Percentiles rank a stretch among this genome's conserved stretches.
phyloP scores from a whole-genome alignment of 129 eudicot species.

The Kitagawia praeruptora region DNA sequence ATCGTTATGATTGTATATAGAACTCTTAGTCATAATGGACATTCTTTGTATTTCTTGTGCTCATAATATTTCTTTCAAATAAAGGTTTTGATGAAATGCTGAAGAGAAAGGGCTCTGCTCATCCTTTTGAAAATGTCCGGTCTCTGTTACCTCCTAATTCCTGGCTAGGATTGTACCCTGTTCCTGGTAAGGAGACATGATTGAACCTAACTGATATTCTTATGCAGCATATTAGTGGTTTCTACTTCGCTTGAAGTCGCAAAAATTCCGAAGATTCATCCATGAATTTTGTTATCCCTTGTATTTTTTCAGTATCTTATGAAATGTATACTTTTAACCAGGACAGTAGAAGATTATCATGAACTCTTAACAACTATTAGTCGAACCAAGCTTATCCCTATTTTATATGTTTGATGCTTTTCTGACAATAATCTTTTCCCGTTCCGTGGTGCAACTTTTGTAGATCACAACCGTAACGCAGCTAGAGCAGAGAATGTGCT shows the following conservation, averaged over 20 bases:
- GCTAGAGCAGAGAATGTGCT: constrained; percentile 90
- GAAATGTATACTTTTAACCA: neutral
- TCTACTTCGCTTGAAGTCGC: neutral
- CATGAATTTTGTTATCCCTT: neutral
- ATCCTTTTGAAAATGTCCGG: constrained; percentile 98
- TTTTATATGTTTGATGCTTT: neutral
- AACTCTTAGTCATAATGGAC: neutral
- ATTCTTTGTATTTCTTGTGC: neutral
- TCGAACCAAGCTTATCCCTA: neutral
- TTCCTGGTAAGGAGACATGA: constrained; percentile 66
- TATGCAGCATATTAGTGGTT: neutral
- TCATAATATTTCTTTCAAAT: constrained; percentile 5
- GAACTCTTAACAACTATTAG: neutral
- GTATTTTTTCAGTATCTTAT: neutral
- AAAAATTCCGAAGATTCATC: neutral
- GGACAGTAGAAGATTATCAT: neutral
- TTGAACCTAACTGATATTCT: neutral
- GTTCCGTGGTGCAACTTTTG: constrained; percentile 1
- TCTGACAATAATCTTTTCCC: neutral
- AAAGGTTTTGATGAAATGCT: constrained; percentile 89
- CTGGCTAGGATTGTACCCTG: constrained; percentile 83
- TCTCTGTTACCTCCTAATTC: constrained; percentile 85
- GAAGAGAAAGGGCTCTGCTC: constrained; percentile 88
- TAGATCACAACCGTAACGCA: constrained; percentile 95
- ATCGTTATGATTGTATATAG: neutral